Conservation (phyloP, 192 early-diverging fungal genomes). For the Backusella tuberculispora region DNA sequence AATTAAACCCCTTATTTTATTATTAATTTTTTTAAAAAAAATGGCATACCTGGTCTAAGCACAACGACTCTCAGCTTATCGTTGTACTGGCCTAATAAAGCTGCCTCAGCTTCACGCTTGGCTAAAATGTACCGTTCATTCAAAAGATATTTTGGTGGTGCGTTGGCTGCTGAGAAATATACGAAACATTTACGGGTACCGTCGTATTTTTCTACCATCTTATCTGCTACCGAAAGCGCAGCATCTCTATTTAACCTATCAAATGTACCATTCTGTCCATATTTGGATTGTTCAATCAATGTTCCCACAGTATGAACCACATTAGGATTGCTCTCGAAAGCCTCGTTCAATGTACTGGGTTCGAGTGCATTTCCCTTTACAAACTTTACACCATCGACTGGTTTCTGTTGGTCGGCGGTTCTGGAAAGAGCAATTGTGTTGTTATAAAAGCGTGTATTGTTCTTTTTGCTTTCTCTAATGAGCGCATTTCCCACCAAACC, state of each 20-base stretch:
- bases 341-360: not conserved
- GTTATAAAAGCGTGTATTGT: constrained; percentile 1
- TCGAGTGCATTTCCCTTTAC: constrained; percentile 32
- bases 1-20: too few relatives aligned
- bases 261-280: constrained; percentile 23
- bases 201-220: constrained; percentile 23
- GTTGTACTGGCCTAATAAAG: constrained; percentile 25
- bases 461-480: constrained; percentile 11
- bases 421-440: constrained; percentile 19
- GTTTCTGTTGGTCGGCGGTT: not conserved
- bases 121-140: constrained; percentile 23
- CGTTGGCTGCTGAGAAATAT: constrained; percentile 33
- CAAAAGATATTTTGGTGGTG: constrained; percentile 25
- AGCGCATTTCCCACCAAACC: constrained; percentile 25
- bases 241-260: constrained; percentile 33
- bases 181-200: constrained; percentile 25
- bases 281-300: constrained; percentile 20
- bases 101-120: constrained; percentile 34
- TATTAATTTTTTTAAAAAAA: too few relatives aligned
- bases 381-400: not conserved
- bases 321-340: constrained; percentile 4
- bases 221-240: constrained; percentile 23
- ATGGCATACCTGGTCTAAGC: constrained; percentile 27
- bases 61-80: constrained; percentile 27
- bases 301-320: constrained; percentile 36